These are phyloP conservation scores for Suillus alpinus DNA, from an alignment of 768 basidiomycete genomes.

Conservation along the genomic window DNA sequence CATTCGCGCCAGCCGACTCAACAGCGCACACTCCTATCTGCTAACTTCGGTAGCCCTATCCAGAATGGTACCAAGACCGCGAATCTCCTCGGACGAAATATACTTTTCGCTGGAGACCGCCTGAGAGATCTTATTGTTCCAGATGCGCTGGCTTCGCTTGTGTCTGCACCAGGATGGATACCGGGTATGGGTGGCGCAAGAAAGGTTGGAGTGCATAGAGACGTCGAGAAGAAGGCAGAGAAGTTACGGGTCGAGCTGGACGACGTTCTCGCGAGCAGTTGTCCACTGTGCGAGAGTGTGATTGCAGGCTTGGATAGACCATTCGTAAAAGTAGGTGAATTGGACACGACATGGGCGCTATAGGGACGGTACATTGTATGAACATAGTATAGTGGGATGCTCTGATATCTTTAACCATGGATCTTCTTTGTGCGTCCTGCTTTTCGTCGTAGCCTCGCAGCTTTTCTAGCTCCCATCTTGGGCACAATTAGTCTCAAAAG, in stretches of 20 bases:
- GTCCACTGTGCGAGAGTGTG: conserved; percentile 92
- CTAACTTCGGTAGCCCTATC: conserved; percentile 61
- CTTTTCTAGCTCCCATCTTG: conserved; percentile 80
- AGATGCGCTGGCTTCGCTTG: conserved; percentile 84
- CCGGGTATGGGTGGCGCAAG: conserved; percentile 58
- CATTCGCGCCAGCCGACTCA: conserved; percentile 42
- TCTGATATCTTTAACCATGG: conserved; percentile 51
- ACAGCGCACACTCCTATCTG: conserved; percentile 70
- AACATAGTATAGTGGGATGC: conserved; percentile 6
- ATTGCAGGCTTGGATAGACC: conserved; percentile 83
- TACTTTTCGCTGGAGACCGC: conserved; percentile 86
- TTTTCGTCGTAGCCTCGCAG: conserved; percentile 67
- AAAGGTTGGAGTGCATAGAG: conserved; percentile 41
- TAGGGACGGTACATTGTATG: conserved; percentile 28
- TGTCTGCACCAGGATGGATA: conserved; percentile 78
- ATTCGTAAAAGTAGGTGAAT: conserved; percentile 78
- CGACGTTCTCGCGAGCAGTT: conserved; percentile 82
- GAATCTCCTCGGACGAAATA: conserved; percentile 69
- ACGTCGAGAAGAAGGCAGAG: conserved; percentile 62
- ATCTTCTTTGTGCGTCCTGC: conserved; percentile 80
- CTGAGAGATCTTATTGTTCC: conserved; percentile 91
- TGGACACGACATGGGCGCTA: conserved; percentile 74
- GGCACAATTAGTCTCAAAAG: conserved; percentile 5
- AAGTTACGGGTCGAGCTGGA: conserved; percentile 83
- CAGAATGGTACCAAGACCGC: conserved; percentile 66